phyloP scores from a whole-genome alignment of 345 rosid species.

The Moricandia arvensis region DNA sequence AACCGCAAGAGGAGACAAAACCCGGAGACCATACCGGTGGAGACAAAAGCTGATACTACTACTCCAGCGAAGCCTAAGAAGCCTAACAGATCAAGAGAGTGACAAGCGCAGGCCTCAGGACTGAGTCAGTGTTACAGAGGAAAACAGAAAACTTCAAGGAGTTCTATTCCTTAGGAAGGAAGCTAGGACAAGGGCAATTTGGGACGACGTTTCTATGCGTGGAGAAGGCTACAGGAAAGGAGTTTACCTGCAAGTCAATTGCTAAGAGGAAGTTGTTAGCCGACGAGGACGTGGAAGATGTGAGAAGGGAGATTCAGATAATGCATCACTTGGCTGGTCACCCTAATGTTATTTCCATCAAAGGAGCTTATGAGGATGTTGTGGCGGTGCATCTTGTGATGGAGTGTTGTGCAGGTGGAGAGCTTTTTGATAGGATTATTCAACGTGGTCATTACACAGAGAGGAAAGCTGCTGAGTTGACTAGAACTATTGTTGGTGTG shows the following conservation, averaged over 20 bases:
- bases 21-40: neutral
- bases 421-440: neutral
- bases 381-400: neutral
- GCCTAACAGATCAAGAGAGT: neutral
- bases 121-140: neutral
- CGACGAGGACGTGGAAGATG: neutral
- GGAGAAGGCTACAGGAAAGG: neutral
- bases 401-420: neutral
- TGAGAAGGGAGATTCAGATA: neutral
- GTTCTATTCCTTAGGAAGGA: neutral
- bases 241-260: neutral
- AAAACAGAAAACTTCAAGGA: neutral
- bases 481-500: neutral
- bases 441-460: neutral
- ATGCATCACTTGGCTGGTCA: neutral
- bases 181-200: neutral
- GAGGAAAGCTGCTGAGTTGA: neutral
- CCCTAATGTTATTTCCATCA: neutral
- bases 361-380: neutral
- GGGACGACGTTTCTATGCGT: neutral
- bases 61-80: neutral
- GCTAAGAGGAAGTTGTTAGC: neutral
- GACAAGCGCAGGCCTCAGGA: neutral
- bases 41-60: no score
- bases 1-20: no score